Conservation (phyloP, 257 asterid genomes). For the Nicotiana sylvestris region DNA sequence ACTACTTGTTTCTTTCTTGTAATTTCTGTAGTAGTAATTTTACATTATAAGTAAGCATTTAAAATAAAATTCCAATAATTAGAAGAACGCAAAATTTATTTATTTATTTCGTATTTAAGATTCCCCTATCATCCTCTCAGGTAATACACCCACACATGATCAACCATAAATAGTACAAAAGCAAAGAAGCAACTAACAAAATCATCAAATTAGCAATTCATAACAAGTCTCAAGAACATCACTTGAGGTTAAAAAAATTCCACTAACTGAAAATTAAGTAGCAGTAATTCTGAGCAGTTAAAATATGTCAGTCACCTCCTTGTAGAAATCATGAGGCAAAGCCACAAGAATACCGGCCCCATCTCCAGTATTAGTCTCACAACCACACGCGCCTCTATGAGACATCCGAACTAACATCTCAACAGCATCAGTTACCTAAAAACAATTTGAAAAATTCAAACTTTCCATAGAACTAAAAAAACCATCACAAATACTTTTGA, state of each 20-base stretch:
- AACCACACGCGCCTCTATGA: constrained; percentile 98
- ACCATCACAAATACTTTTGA: neutral
- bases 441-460: neutral
- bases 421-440: constrained; percentile 85
- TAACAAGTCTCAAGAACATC: neutral
- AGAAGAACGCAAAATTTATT: neutral
- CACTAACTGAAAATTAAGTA: neutral
- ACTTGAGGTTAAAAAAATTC: neutral
- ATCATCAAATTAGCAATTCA: neutral
- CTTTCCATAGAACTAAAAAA: neutral
- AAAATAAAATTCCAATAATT: neutral
- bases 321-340: constrained; percentile 81
- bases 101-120: neutral
- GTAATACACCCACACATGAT: neutral
- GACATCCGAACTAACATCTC: constrained; percentile 97
- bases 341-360: constrained; percentile 99
- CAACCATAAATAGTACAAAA: neutral
- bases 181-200: neutral
- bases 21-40: neutral
- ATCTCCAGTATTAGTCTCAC: constrained; percentile 98
- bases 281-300: neutral
- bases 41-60: neutral
- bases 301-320: constrained; percentile 47
- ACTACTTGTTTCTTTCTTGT: neutral
- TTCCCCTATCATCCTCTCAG: neutral